Percentiles rank a stretch among this genome's conserved stretches.
Conservation (phyloP, 495 filamentous ascomycete genomes). For the Aspergillus saccharolyticus region DNA sequence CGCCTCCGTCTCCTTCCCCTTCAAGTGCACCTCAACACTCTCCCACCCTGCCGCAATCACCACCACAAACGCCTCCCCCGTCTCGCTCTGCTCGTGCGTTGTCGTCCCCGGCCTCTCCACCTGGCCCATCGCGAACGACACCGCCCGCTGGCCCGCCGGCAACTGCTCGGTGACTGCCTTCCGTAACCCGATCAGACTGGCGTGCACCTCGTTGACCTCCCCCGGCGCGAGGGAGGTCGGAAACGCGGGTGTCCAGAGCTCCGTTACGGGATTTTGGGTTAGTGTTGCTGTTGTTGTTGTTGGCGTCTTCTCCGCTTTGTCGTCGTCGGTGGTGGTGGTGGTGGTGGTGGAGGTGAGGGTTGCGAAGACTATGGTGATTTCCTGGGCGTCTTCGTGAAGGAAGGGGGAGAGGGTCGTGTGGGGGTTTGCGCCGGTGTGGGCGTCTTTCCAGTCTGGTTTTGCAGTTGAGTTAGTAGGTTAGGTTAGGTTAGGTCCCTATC, state of each 20-base stretch:
- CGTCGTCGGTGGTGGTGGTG: not conserved
- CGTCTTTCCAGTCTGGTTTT: slow-evolving; percentile 36
- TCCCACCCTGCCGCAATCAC: slow-evolving; percentile 50
- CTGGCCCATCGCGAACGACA: slow-evolving; percentile 41
- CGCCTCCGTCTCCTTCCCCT: slow-evolving; percentile 38
- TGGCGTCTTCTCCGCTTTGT: not conserved
- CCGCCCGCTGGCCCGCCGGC: slow-evolving; percentile 28
- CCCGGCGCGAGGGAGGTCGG: slow-evolving; percentile 21
- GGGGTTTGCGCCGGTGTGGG: slow-evolving; percentile 20
- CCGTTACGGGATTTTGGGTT: slow-evolving; percentile 37
- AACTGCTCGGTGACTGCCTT: slow-evolving; percentile 27
- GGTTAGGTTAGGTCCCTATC: not conserved
- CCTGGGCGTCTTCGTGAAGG: slow-evolving; percentile 9
- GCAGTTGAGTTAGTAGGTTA: not conserved
- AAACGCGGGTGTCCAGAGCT: slow-evolving; percentile 33
- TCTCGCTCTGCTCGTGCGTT: slow-evolving; percentile 29
- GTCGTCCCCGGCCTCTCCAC: slow-evolving; percentile 39
- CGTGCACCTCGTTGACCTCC: slow-evolving; percentile 21
- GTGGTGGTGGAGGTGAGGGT: slow-evolving; percentile 29
- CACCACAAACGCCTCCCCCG: slow-evolving; percentile 33
- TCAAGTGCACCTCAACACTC: slow-evolving; percentile 47
- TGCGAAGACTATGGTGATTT: slow-evolving; percentile 25
- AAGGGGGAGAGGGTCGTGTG: slow-evolving; percentile 17
- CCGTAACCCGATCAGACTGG: slow-evolving; percentile 31
- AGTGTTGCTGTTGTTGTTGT: slow-evolving; percentile 25